phyloP scores from a whole-genome alignment of 495 filamentous ascomycete genomes.

The Rhypophila decipiens region DNA sequence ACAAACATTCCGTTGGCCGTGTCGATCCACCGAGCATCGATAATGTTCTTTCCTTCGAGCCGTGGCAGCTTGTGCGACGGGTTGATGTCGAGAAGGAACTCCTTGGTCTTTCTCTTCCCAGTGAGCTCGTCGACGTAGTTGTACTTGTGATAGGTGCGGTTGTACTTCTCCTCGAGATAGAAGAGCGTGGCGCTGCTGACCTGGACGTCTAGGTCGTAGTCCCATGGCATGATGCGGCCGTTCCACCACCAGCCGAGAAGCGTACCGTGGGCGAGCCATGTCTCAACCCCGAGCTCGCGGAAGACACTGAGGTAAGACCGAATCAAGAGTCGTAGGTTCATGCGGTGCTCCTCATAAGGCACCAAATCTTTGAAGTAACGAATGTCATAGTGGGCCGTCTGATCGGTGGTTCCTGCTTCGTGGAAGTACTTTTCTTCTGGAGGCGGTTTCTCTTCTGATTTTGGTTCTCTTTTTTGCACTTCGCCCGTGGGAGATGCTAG shows the following conservation, averaged over 20 bases:
- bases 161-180: slow-evolving; percentile 56
- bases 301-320: slow-evolving; percentile 67
- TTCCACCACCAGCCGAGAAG: slow-evolving; percentile 93
- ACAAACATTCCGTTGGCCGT: slow-evolving; percentile 70
- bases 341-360: slow-evolving; percentile 55
- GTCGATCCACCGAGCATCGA: slow-evolving; percentile 85
- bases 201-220: slow-evolving; percentile 84
- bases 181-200: slow-evolving; percentile 57
- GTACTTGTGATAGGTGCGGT: slow-evolving; percentile 60
- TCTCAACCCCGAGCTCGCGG: slow-evolving; percentile 57
- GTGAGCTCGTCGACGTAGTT: slow-evolving; percentile 29
- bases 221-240: slow-evolving; percentile 76
- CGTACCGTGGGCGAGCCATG: slow-evolving; percentile 86
- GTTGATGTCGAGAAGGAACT: slow-evolving; percentile 74
- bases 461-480: neutral
- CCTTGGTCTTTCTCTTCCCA: slow-evolving; percentile 8
- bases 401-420: slow-evolving; percentile 52
- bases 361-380: slow-evolving; percentile 60
- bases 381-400: slow-evolving; percentile 64
- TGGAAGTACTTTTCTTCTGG: slow-evolving; percentile 39
- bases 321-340: slow-evolving; percentile 61
- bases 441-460: neutral
- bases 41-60: slow-evolving; percentile 68
- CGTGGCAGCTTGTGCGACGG: slow-evolving; percentile 55
- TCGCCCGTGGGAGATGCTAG: neutral